Evolutionary conservation across 345 rosid genomes (phyloP).

Genomic region (Dipteronia sinensis): DNA sequence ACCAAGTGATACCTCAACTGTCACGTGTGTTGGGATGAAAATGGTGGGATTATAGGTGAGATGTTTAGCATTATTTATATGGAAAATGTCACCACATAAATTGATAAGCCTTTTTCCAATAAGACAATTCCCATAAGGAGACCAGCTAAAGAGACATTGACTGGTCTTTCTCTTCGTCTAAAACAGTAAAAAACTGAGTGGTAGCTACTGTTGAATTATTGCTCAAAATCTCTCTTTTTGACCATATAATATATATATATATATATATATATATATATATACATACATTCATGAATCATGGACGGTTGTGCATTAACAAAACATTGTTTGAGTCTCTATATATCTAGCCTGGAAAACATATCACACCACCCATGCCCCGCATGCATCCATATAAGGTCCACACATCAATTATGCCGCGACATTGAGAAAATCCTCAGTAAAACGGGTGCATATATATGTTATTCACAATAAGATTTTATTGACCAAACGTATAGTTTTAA

Average conservation of each 20-base stretch:
- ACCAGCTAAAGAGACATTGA: background rate
- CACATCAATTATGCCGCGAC: background rate
- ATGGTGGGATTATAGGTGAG: too few relatives aligned
- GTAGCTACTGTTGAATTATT: slow-evolving; percentile 2
- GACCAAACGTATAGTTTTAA: too few relatives aligned
- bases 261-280: background rate
- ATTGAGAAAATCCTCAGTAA: background rate
- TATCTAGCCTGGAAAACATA: background rate
- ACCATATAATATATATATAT: background rate
- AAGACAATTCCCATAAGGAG: background rate
- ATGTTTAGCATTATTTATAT: too few relatives aligned
- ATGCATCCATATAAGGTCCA: slow-evolving; percentile 19
- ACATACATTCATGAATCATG: background rate
- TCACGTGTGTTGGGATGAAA: too few relatives aligned
- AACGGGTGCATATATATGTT: background rate
- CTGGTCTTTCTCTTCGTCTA: background rate
- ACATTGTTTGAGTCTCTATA: background rate
- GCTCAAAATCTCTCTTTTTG: slow-evolving; percentile 6
- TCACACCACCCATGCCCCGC: slow-evolving; percentile 1
- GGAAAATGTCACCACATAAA: too few relatives aligned
- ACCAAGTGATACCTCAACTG: too few relatives aligned
- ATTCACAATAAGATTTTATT: too few relatives aligned
- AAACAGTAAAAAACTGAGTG: background rate
- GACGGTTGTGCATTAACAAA: background rate
- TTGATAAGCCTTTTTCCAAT: background rate